Base-by-base conservation (phyloP, 108 stramenopile species). In the Nitzschia sp. region DNA sequence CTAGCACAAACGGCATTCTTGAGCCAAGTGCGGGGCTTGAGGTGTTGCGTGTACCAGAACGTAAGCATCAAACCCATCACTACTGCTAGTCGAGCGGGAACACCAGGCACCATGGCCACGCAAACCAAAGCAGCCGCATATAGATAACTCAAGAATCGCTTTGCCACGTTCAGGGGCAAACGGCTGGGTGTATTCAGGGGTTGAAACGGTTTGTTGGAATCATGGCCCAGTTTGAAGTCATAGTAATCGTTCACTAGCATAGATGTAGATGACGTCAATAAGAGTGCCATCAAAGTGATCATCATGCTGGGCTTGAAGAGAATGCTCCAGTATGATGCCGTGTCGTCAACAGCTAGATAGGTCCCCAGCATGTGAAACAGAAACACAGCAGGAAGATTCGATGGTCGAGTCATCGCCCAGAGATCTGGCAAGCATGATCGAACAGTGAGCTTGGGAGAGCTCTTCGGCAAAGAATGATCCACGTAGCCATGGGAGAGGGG, bases 241-340 rank as follows among this genome's bases (percentile, higher is more conserved):
- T 89, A 89, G 61, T 89, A 89, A 75, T 92, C 91, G 74, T 92
- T 92, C 57, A 89, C 85, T 30, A 92, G 64, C 91, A 92, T 92
- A 45, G 57, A 62, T 29, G 86, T 86, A 11, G 88, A 74, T 0
- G 88, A 84, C 4, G 81, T 83, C 9, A 89, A 67, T 26, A 90
- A 35, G 9, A 90, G 59, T 6, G 83, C 76, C 0, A 83, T 30
- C 57, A 87, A 42, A 33, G 79, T 78, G 55, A 84, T 54, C 26
- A 82, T 31, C 75, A 86, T 84, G 35, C 59, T 58, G 15, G 85
- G 86, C 9, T 18, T 19, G 18, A 35, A 25, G 4, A 66, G n/a
- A 15, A 63, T 64, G 29, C 23, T 17, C 47, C 46, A 86, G 45
- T 29, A 75, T 1, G 54, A 58, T 47, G 28, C 46, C 13, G 33